These are phyloP conservation scores for Rasamsonia emersonii DNA, from an alignment of 2,329 filamentous ascomycete species.

Conservation along the genomic window DNA sequence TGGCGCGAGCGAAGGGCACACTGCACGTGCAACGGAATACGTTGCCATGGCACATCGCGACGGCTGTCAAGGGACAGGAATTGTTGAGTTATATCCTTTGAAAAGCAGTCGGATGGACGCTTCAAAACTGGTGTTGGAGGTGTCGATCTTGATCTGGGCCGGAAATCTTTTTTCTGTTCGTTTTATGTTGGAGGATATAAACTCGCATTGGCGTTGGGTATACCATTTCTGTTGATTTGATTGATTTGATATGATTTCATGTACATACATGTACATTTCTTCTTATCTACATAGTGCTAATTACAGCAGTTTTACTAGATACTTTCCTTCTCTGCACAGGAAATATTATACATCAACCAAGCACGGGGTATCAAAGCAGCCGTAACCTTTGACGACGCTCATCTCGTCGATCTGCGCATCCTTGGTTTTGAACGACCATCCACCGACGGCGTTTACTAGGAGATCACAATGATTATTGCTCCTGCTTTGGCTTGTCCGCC, in stretches of 20 bases:
- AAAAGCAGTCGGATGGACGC: no score
- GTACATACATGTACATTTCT: background rate
- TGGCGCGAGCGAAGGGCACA: constrained; percentile 36
- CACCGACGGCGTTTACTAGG: constrained; percentile 24
- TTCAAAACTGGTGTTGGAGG: no score
- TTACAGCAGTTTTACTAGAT: no score
- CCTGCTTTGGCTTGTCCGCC: background rate
- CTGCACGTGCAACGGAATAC: constrained; percentile 31
- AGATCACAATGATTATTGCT: constrained; percentile 15
- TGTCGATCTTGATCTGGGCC: constrained; percentile 1
- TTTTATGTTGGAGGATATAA: background rate
- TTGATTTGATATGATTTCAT: no score
- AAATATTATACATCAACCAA: constrained; percentile 13
- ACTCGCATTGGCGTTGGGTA: constrained; percentile 3
- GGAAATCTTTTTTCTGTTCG: background rate
- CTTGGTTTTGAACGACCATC: constrained; percentile 41
- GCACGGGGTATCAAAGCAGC: constrained; percentile 38
- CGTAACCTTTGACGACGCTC: constrained; percentile 41
- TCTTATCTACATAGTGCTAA: no score
- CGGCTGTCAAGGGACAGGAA: constrained; percentile 34
- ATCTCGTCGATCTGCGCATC: constrained; percentile 33
- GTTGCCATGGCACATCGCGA: constrained; percentile 42
- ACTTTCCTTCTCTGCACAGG: background rate
- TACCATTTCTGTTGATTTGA: no score
- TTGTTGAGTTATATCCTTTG: constrained; percentile 33